Evolutionary conservation across 176 grass and related monocot genomes (phyloP).

Genomic region (Ensete ventricosum): DNA sequence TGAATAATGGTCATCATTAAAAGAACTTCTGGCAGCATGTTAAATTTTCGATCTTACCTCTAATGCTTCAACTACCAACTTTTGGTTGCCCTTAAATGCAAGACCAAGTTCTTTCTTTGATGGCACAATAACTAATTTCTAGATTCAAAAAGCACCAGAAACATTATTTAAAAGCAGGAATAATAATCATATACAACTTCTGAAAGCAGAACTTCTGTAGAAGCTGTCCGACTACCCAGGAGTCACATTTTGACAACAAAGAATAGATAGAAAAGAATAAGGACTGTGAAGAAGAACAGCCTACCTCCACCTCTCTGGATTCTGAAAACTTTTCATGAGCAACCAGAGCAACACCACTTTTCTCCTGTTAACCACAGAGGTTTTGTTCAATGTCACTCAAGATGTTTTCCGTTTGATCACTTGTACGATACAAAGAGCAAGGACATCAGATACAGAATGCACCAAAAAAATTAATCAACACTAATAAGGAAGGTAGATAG

Average conservation of each 20-base stretch:
- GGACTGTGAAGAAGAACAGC: not conserved
- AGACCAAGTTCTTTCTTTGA: slow-evolving; percentile 95
- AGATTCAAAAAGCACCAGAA: too few relatives aligned
- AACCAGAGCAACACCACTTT: slow-evolving; percentile 64
- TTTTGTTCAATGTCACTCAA: not conserved
- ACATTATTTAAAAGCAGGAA: too few relatives aligned
- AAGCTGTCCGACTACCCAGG: not conserved
- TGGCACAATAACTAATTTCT: slow-evolving; percentile 75
- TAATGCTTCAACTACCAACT: slow-evolving; percentile 77
- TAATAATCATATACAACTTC: slow-evolving; percentile 1
- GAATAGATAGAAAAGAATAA: not conserved
- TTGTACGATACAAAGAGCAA: not conserved
- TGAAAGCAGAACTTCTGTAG: slow-evolving; percentile 21
- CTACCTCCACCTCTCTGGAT: slow-evolving; percentile 73
- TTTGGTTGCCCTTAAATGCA: slow-evolving; percentile 87
- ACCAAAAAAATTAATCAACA: too few relatives aligned
- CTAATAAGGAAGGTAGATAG: too few relatives aligned
- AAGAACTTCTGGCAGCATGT: not conserved
- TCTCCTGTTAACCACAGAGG: slow-evolving; percentile 29
- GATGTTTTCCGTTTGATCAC: not conserved
- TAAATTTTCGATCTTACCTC: slow-evolving; percentile 44
- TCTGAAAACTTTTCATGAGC: slow-evolving; percentile 66
- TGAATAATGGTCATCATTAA: slow-evolving; percentile 7
- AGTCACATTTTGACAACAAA: not conserved
- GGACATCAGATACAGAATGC: not conserved